Conservation (phyloP, 805 yeast genomes). For the Barnettozyma siamensis region DNA sequence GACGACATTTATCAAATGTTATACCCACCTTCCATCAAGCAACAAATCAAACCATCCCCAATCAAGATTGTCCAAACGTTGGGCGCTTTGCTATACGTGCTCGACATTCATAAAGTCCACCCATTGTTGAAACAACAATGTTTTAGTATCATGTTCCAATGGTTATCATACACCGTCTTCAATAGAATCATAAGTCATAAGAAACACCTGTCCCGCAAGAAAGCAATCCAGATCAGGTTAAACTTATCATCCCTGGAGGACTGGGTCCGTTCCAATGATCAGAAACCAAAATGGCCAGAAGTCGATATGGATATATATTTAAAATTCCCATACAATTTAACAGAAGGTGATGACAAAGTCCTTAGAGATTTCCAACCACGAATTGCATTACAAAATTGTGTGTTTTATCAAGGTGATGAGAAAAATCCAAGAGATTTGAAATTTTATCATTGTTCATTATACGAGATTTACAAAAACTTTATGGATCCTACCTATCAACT, state of each 20-base stretch:
- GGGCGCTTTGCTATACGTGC: slow-evolving; percentile 82
- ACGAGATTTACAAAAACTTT: slow-evolving; percentile 58
- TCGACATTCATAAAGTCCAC: slow-evolving; percentile 76
- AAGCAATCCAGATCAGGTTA: slow-evolving; percentile 85
- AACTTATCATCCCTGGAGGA: slow-evolving; percentile 86
- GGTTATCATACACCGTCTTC: slow-evolving; percentile 68
- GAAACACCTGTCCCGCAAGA: slow-evolving; percentile 68
- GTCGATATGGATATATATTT: slow-evolving; percentile 34
- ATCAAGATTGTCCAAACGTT: slow-evolving; percentile 76
- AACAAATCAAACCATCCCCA: slow-evolving; percentile 87
- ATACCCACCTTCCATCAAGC: slow-evolving; percentile 78
- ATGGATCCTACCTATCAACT: slow-evolving; percentile 71
- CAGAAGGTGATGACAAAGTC: slow-evolving; percentile 22
- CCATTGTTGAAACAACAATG: slow-evolving; percentile 75
- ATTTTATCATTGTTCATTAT: slow-evolving; percentile 61
- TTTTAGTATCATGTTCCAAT: slow-evolving; percentile 69
- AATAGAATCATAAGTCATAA: slow-evolving; percentile 64
- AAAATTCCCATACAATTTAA: slow-evolving; percentile 32
- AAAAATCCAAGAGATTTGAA: slow-evolving; percentile 42
- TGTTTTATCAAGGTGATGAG: slow-evolving; percentile 17
- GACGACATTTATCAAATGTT: slow-evolving; percentile 72
- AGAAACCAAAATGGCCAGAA: slow-evolving; percentile 27
- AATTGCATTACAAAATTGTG: slow-evolving; percentile 8
- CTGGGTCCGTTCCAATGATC: slow-evolving; percentile 61
- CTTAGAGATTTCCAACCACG: slow-evolving; percentile 3